Evolutionary conservation across 768 basidiomycete species (phyloP), one percentile per base, ranked within the genome.

Genomic region (Auriscalpium orientale): DNA sequence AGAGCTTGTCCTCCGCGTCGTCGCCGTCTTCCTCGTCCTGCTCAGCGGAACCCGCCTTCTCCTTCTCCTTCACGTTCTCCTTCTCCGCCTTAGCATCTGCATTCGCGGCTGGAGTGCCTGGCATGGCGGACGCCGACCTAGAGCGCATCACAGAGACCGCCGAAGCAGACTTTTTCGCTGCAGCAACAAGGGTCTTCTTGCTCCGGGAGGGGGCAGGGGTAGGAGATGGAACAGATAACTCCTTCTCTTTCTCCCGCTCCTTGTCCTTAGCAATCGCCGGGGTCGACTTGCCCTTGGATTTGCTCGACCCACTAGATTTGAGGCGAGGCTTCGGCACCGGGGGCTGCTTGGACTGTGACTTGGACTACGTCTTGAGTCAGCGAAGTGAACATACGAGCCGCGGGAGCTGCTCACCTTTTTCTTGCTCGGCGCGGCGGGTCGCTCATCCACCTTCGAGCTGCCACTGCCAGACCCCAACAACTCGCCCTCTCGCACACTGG

Each of bases 121-220:
- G 87, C 73, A 88, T 81, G 49, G 76, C 80, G 22, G 87, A 89
- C 10, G 84, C 76, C 11, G 88, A 90, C 12, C 87, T 78, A 35
- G 88, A 91, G 33, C 87, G 78, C 15, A 78, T 76, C 20, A 64
- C 63, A 16, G 59, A 65, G 2, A 45, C 59, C 13, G 78, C 63
- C 0, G 70, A 62, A 20, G 71, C 70, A 13, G 64, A 61, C 20
- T 65, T 69, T 49, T 70, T 71, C 10, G 61, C 58, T 5, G 57
- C 52, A 6, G 64, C 49, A 20, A 56, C 43, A 7, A 66, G 46
- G 11, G 56, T 49, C 59, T 70, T 71, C 61, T 71, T 71, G 38
- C 62, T 59, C 52, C 65, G 68, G 35, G 53, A 50, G 9, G 61
- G 35, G 4, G 50, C 54, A 20, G 63, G 54, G 5, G 56, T 59